phyloP scores from a whole-genome alignment of 192 early-diverging fungal genomes.

The Coemansia sp. region DNA sequence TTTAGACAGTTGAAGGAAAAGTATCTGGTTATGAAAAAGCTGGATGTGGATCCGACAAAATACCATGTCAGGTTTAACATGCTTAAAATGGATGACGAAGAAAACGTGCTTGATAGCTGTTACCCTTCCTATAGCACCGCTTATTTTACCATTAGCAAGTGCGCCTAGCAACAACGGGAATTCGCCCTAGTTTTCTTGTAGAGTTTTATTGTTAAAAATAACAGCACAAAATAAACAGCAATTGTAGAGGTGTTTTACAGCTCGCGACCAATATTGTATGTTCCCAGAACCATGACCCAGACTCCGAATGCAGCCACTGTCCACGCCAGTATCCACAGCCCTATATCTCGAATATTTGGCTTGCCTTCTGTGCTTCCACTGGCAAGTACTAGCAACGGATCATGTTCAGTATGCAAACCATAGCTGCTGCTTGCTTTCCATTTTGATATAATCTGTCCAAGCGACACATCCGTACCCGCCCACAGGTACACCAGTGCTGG shows the following conservation, averaged over 20 bases:
- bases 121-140: not conserved
- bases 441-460: not conserved
- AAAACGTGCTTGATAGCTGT: not conserved
- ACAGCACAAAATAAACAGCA: not conserved
- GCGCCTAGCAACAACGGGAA: not conserved
- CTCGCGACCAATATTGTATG: conserved; percentile 21
- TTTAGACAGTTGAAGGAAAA: conserved; percentile 1
- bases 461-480: conserved; percentile 38
- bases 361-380: not conserved
- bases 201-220: too few species aligned
- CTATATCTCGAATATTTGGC: not conserved
- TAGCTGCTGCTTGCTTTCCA: not conserved
- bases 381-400: conserved; percentile 3
- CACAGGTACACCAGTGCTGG: conserved; percentile 33
- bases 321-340: conserved; percentile 32
- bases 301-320: conserved; percentile 27
- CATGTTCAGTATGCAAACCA: not conserved
- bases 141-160: not conserved
- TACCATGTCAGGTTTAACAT: not conserved
- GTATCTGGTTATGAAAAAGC: not conserved
- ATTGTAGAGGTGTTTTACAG: not conserved
- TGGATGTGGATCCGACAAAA: conserved; percentile 1
- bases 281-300: conserved; percentile 46
- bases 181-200: not conserved
- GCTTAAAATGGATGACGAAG: not conserved